These are phyloP conservation scores for Aspergillus floridensis DNA, from an alignment of 2,329 filamentous ascomycete genomes.

Conservation along the genomic window DNA sequence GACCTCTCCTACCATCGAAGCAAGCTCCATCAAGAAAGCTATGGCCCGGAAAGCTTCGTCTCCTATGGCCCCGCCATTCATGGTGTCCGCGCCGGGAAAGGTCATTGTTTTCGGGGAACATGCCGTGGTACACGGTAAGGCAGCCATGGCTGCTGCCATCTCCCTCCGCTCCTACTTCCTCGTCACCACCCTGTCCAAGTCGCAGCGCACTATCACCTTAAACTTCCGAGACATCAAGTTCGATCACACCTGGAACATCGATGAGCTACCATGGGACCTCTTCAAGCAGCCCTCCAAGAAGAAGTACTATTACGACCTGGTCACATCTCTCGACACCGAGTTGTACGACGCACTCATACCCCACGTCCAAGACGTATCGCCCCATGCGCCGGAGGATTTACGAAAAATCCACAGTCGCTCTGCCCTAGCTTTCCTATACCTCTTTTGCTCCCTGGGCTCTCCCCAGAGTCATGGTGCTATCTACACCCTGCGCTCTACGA, in stretches of 20 bases:
- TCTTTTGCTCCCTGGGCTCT: conserved; percentile 83
- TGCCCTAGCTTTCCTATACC: conserved; percentile 83
- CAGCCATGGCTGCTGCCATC: conserved; percentile 91
- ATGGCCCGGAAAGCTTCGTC: conserved; percentile 47
- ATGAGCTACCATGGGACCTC: conserved; percentile 78
- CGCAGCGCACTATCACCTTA: conserved; percentile 79
- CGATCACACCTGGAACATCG: conserved; percentile 90
- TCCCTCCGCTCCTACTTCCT: conserved; percentile 95
- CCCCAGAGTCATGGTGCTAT: conserved; percentile 75
- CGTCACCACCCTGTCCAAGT: conserved; percentile 91
- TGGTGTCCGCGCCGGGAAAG: conserved; percentile 97
- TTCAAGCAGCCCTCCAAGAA: conserved; percentile 83
- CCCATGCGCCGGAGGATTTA: conserved; percentile 61
- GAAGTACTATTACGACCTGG: conserved; percentile 89
- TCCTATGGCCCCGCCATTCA: conserved; percentile 79
- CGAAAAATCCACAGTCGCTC: conserved; percentile 83
- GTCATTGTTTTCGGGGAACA: conserved; percentile 98
- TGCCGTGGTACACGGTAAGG: conserved; percentile 95
- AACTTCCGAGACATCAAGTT: conserved; percentile 89
- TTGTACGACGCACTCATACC: conserved; percentile 78
- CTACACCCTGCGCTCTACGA: conserved; percentile 89
- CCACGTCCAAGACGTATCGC: conserved; percentile 70
- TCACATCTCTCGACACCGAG: conserved; percentile 79
- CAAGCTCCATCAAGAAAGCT: conserved; percentile 11
- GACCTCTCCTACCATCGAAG: conserved; percentile 7